phyloP scores from a whole-genome alignment of 768 basidiomycete species.

The Leccinellum rugosiceps region DNA sequence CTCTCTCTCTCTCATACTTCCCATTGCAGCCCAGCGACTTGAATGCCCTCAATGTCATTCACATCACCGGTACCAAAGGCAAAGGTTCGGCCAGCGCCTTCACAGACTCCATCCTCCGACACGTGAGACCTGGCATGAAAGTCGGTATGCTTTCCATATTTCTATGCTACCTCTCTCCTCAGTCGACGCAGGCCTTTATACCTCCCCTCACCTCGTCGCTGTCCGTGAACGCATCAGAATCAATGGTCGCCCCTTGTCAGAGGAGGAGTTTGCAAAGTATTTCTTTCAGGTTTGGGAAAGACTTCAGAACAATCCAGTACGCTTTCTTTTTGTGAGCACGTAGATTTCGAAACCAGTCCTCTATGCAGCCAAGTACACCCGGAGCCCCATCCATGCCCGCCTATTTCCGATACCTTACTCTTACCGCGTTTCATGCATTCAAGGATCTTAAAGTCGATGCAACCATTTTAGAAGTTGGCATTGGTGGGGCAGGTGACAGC shows the following conservation, averaged over 20 bases:
- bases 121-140: slow-evolving; percentile 70
- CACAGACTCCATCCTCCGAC: slow-evolving; percentile 79
- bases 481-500: slow-evolving; percentile 91
- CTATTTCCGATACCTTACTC: slow-evolving; percentile 92
- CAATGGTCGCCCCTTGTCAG: slow-evolving; percentile 85
- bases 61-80: slow-evolving; percentile 97
- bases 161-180: neutral
- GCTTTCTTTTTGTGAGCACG: slow-evolving; percentile 7
- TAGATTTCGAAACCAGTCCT: neutral
- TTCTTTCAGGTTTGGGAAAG: slow-evolving; percentile 97
- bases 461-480: slow-evolving; percentile 93
- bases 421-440: slow-evolving; percentile 91
- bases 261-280: slow-evolving; percentile 82
- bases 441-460: slow-evolving; percentile 78
- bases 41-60: slow-evolving; percentile 87
- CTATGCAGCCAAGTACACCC: slow-evolving; percentile 42
- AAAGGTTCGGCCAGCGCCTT: slow-evolving; percentile 98
- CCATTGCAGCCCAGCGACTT: slow-evolving; percentile 68
- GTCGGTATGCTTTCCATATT: slow-evolving; percentile 53
- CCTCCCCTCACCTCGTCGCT: slow-evolving; percentile 93
- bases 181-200: slow-evolving; percentile 72
- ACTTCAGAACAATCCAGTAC: slow-evolving; percentile 64
- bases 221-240: slow-evolving; percentile 95
- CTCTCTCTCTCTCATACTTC: slow-evolving; percentile 13
- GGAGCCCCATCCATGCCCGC: slow-evolving; percentile 73